phyloP scores from a whole-genome alignment of 176 grass and related monocot genomes.

The Urochloa ruziziensis region DNA sequence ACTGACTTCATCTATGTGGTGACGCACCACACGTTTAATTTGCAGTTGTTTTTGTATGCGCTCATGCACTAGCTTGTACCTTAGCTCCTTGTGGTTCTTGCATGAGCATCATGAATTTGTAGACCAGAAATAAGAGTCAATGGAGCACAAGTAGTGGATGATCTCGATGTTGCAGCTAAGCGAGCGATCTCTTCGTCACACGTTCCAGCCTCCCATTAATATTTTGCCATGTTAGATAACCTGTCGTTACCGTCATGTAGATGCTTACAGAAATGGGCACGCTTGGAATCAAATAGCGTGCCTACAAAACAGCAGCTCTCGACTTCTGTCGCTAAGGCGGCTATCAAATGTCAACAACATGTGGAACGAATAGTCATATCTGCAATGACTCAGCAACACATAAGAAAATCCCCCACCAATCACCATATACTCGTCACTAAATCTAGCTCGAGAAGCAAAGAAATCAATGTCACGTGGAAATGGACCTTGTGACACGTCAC shows the following conservation, averaged over 20 bases:
- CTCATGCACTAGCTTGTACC: too few relatives aligned
- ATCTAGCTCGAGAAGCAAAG: not conserved
- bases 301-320: not conserved
- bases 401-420: not conserved
- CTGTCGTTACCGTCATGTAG: not conserved
- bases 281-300: slow-evolving; percentile 2
- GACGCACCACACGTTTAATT: not conserved
- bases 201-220: slow-evolving; percentile 25
- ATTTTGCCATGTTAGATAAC: not conserved
- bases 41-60: not conserved
- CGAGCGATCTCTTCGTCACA: not conserved
- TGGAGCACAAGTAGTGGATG: not conserved
- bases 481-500: too few relatives aligned
- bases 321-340: not conserved
- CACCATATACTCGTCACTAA: not conserved
- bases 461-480: not conserved
- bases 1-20: not conserved
- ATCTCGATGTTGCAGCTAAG: not conserved
- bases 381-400: not conserved
- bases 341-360: too few relatives aligned
- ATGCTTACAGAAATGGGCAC: not conserved
- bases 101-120: not conserved
- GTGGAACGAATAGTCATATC: too few relatives aligned
- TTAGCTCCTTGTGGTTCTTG: not conserved
- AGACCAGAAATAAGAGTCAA: slow-evolving; percentile 35